A percentile compares a stretch with the other conserved stretches of the same genome.
Evolutionary conservation across 2,329 filamentous ascomycete genomes (phyloP).

Genomic region (Colletotrichum sublineola): DNA sequence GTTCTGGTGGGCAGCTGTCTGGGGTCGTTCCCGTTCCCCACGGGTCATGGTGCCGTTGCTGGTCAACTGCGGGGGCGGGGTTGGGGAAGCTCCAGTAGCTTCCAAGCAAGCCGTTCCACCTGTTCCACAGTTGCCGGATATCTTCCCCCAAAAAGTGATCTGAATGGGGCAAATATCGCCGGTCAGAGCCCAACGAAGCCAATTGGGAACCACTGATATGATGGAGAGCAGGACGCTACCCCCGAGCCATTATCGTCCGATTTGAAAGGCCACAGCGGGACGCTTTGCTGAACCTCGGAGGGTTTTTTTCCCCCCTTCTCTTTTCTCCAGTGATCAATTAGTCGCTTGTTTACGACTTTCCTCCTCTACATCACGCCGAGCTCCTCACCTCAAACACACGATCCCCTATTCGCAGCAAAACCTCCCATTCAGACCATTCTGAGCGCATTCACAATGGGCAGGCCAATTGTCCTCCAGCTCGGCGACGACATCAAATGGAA

Average conservation of each 20-base stretch:
- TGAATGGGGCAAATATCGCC: conserved; percentile 37
- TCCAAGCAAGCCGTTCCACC: conserved; percentile 20
- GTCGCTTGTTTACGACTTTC: background rate
- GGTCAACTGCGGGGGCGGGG: conserved; percentile 33
- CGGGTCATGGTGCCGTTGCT: conserved; percentile 21
- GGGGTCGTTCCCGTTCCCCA: conserved; percentile 29
- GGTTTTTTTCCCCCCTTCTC: too few species aligned
- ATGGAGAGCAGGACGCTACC: conserved; percentile 25
- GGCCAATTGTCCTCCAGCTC: conserved; percentile 40
- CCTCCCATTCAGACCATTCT: background rate
- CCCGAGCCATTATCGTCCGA: conserved; percentile 21
- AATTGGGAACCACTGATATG: conserved; percentile 10
- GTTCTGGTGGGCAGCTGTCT: background rate
- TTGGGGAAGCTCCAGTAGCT: conserved; percentile 23
- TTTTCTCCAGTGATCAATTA: background rate
- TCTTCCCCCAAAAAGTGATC: conserved; percentile 25
- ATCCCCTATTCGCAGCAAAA: background rate
- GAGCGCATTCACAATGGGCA: conserved; percentile 27
- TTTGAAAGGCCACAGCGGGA: conserved; percentile 24
- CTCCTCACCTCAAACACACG: background rate
- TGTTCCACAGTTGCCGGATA: conserved; percentile 7
- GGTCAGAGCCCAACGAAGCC: conserved; percentile 30
- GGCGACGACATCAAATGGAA: conserved; percentile 41
- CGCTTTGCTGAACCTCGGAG: conserved; percentile 10
- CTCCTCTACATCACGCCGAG: background rate